These are phyloP conservation scores for Candida glaebosa DNA, from an alignment of 805 yeast genomes.

Conservation along the genomic window DNA sequence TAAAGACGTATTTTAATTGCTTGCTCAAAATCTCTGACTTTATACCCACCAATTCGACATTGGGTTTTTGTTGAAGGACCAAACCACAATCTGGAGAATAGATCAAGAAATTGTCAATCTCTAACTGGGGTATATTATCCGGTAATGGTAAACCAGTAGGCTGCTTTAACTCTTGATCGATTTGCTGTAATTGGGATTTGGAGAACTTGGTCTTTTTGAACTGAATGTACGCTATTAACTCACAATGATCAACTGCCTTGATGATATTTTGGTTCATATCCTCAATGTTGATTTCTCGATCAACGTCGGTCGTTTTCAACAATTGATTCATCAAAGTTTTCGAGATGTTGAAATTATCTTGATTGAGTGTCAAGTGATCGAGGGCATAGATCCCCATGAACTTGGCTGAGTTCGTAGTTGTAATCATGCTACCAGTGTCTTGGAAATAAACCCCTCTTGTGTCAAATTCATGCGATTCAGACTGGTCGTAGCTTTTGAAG, in stretches of 20 bases:
- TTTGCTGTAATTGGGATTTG: conserved; percentile 48
- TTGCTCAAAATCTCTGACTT: conserved; percentile 46
- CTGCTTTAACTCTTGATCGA: conserved; percentile 67
- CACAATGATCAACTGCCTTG: conserved; percentile 51
- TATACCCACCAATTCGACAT: conserved; percentile 44
- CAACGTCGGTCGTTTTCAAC: conserved; percentile 40
- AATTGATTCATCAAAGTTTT: conserved; percentile 43
- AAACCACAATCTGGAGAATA: conserved; percentile 92
- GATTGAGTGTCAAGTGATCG: conserved; percentile 50
- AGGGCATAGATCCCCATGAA: conserved; percentile 59
- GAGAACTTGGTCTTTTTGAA: conserved; percentile 57
- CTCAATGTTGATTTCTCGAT: conserved; percentile 36
- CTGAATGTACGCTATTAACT: conserved; percentile 66
- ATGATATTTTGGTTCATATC: conserved; percentile 33
- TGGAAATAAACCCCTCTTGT: conserved; percentile 66
- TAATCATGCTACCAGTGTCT: conserved; percentile 57
- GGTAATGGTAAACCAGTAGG: conserved; percentile 82
- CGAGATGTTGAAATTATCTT: conserved; percentile 41
- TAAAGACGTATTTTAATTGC: conserved; percentile 38
- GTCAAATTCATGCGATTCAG: conserved; percentile 46
- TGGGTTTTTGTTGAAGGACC: conserved; percentile 28
- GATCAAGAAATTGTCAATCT: conserved; percentile 52
- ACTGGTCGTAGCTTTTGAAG: conserved; percentile 44
- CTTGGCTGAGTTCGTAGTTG: conserved; percentile 60
- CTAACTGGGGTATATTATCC: conserved; percentile 49